These are phyloP conservation scores for Castanopsis chinensis DNA, from an alignment of 306 rosid species.

Conservation along the genomic window DNA sequence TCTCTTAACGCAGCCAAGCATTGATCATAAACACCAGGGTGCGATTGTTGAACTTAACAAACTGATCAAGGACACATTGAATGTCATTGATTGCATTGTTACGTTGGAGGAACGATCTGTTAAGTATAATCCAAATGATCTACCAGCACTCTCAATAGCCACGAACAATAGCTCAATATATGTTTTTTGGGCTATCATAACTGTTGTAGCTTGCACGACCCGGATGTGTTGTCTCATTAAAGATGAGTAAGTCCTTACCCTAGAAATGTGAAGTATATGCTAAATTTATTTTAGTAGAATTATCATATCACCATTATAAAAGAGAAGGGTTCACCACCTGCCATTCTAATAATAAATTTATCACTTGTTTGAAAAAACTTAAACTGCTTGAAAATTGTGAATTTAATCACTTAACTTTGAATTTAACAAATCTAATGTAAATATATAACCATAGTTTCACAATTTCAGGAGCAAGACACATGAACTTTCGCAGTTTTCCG, in stretches of 20 bases:
- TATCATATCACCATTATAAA: too few species aligned
- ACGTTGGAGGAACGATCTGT: slow-evolving; percentile 37
- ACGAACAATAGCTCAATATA: slow-evolving; percentile 39
- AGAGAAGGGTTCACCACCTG: too few species aligned
- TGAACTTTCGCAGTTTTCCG: too few species aligned
- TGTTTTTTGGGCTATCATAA: slow-evolving; percentile 65
- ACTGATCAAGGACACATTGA: slow-evolving; percentile 41
- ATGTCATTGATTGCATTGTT: slow-evolving; percentile 41
- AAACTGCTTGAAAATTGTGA: too few species aligned
- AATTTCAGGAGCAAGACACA: too few species aligned
- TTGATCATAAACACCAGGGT: slow-evolving; percentile 31
- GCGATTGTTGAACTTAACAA: slow-evolving; percentile 46
- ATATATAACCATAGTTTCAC: too few species aligned
- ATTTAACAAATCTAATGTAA: too few species aligned
- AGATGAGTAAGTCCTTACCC: slow-evolving; percentile 34
- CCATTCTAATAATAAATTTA: too few species aligned
- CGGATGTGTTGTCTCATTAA: slow-evolving; percentile 40
- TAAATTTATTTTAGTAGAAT: too few species aligned
- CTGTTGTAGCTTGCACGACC: slow-evolving; percentile 43
- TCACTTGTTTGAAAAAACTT: too few species aligned
- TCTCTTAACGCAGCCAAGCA: slow-evolving; percentile 29
- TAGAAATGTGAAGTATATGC: background rate
- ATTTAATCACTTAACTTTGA: too few species aligned
- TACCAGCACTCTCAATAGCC: slow-evolving; percentile 35
- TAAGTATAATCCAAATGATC: slow-evolving; percentile 29